A percentile compares a stretch with the other conserved stretches of the same genome.
These are phyloP conservation scores for Epichloe hybrida DNA, from an alignment of 2,329 filamentous ascomycete species.

Conservation along the genomic window DNA sequence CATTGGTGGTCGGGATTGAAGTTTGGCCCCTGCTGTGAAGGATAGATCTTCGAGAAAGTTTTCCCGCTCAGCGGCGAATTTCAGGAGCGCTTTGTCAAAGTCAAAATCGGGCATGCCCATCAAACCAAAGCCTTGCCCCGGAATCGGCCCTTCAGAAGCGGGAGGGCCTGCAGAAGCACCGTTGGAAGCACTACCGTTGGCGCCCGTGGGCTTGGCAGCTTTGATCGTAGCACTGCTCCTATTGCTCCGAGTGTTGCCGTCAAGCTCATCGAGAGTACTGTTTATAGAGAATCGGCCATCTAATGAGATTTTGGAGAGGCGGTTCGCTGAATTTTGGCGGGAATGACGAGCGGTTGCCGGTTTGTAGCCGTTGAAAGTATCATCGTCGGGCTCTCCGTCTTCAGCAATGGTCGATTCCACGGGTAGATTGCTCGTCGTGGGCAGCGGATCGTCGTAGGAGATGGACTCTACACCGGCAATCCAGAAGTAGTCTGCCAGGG, in stretches of 20 bases:
- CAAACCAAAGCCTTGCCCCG: not conserved
- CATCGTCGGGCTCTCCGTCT: slow-evolving; percentile 43
- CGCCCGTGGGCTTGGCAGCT: slow-evolving; percentile 20
- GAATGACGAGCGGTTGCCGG: slow-evolving; percentile 38
- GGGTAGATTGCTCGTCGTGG: slow-evolving; percentile 15
- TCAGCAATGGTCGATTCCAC: slow-evolving; percentile 49
- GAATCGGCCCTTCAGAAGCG: not conserved
- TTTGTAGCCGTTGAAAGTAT: slow-evolving; percentile 17
- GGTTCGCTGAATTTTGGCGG: slow-evolving; percentile 45
- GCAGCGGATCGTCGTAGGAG: slow-evolving; percentile 44
- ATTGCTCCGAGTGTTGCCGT: slow-evolving; percentile 47
- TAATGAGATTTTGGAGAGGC: slow-evolving; percentile 40
- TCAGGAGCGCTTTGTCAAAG: slow-evolving; percentile 83
- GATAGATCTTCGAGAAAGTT: slow-evolving; percentile 85
- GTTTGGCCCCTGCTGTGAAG: slow-evolving; percentile 71
- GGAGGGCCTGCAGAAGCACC: slow-evolving; percentile 14
- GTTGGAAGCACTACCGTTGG: slow-evolving; percentile 13
- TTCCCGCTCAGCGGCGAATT: slow-evolving; percentile 92
- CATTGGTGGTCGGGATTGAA: slow-evolving; percentile 55
- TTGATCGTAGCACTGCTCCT: slow-evolving; percentile 53
- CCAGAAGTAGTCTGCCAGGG: slow-evolving; percentile 65
- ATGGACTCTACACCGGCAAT: slow-evolving; percentile 58
- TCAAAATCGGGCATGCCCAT: slow-evolving; percentile 54
- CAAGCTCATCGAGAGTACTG: slow-evolving; percentile 42
- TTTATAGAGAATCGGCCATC: slow-evolving; percentile 38